These are phyloP conservation scores for Hypoxylon perforatum DNA, from an alignment of 495 filamentous ascomycete genomes.

Conservation along the genomic window DNA sequence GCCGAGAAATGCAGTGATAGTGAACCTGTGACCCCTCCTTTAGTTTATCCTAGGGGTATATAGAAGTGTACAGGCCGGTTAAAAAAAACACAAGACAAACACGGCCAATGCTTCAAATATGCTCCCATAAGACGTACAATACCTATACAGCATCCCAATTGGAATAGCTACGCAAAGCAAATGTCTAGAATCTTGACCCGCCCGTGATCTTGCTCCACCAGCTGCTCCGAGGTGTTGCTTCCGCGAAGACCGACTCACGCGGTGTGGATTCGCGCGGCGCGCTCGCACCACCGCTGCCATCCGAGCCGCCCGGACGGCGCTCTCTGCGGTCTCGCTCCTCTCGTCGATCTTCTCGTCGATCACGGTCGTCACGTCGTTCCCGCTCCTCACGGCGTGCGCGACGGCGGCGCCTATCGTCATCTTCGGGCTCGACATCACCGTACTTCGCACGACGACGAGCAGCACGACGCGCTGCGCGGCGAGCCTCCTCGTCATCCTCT, in stretches of 20 bases:
- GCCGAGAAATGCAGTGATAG: constrained; percentile 16
- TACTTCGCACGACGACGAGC: constrained; percentile 58
- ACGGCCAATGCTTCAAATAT: neutral
- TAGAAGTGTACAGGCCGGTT: neutral
- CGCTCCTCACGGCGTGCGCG: constrained; percentile 59
- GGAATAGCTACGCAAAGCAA: constrained; percentile 6
- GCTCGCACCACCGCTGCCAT: constrained; percentile 55
- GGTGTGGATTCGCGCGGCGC: constrained; percentile 51
- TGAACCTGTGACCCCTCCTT: constrained; percentile 6
- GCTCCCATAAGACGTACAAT: constrained; percentile 5
- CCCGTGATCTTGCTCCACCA: constrained; percentile 65
- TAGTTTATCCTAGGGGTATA: neutral
- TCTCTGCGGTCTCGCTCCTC: constrained; percentile 51
- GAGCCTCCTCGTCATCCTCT: constrained; percentile 58
- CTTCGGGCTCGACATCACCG: constrained; percentile 51
- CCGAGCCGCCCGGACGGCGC: constrained; percentile 50
- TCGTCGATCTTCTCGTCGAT: constrained; percentile 50
- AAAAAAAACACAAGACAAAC: neutral
- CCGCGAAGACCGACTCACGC: constrained; percentile 54
- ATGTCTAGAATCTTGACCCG: constrained; percentile 9
- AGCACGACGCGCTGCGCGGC: constrained; percentile 56
- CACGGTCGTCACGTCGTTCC: constrained; percentile 38
- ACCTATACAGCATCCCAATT: neutral
- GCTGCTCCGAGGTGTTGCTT: constrained; percentile 61
- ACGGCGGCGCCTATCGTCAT: constrained; percentile 59